Conservation (phyloP, 2,329 filamentous ascomycete species). For the Fusarium luffae region DNA sequence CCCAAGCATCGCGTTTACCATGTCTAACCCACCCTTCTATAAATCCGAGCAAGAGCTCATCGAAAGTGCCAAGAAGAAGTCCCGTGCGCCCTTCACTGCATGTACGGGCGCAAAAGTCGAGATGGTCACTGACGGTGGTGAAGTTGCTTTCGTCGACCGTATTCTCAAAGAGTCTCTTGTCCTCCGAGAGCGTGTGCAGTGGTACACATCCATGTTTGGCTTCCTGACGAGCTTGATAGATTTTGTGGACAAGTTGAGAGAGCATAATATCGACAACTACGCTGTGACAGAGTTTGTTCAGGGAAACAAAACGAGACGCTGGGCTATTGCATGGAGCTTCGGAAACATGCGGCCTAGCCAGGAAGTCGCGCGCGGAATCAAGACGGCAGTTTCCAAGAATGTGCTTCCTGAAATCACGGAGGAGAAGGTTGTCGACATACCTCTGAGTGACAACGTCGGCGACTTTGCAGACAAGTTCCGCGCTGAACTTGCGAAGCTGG, state of each 20-base stretch:
- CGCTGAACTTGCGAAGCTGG: slow-evolving; percentile 63
- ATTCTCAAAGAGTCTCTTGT: slow-evolving; percentile 76
- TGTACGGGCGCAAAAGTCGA: slow-evolving; percentile 83
- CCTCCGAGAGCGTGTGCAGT: slow-evolving; percentile 72
- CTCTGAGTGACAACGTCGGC: slow-evolving; percentile 55
- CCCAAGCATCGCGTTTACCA: slow-evolving; percentile 77
- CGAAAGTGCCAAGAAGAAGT: slow-evolving; percentile 72
- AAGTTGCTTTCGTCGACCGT: slow-evolving; percentile 76
- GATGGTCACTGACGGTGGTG: slow-evolving; percentile 86
- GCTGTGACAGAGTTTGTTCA: slow-evolving; percentile 85
- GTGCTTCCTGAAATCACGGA: slow-evolving; percentile 59
- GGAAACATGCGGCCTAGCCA: slow-evolving; percentile 69
- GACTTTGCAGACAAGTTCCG: slow-evolving; percentile 52
- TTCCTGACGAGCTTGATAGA: slow-evolving; percentile 76
- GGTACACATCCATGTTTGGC: slow-evolving; percentile 94
- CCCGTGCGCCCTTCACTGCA: slow-evolving; percentile 74
- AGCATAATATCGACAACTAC: slow-evolving; percentile 75
- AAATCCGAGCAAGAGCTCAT: slow-evolving; percentile 75
- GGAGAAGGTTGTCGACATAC: slow-evolving; percentile 57
- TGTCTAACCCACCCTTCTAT: slow-evolving; percentile 98
- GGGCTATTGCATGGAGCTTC: slow-evolving; percentile 93
- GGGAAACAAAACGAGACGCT: slow-evolving; percentile 81
- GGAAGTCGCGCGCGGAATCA: slow-evolving; percentile 57
- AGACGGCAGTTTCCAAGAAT: slow-evolving; percentile 53
- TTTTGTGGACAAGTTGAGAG: slow-evolving; percentile 68